Conservation (phyloP, 768 basidiomycete species). For the Tricholoma sp. region DNA sequence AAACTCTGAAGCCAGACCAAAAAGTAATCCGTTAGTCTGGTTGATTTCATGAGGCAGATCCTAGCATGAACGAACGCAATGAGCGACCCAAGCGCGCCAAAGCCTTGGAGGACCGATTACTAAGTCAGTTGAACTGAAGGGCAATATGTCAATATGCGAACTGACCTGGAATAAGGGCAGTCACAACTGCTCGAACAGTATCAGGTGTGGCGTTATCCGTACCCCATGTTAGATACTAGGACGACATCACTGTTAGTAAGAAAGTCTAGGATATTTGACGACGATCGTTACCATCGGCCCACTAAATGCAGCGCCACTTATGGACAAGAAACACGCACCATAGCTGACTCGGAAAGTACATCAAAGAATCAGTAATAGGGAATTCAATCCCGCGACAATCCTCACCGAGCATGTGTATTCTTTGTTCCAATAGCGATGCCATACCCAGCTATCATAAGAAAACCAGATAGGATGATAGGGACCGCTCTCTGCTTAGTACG, state of each 20-base stretch:
- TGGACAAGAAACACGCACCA: slow-evolving; percentile 40
- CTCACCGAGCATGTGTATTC: slow-evolving; percentile 32
- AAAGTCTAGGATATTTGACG: not conserved
- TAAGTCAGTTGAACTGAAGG: not conserved
- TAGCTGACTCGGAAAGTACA: slow-evolving; percentile 23
- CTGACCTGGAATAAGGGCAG: slow-evolving; percentile 37
- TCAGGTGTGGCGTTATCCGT: slow-evolving; percentile 47
- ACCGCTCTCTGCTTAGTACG: slow-evolving; percentile 30
- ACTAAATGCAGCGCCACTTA: slow-evolving; percentile 33
- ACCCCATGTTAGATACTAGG: slow-evolving; percentile 38
- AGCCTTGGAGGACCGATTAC: slow-evolving; percentile 15
- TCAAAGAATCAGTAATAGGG: slow-evolving; percentile 3
- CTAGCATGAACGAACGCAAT: slow-evolving; percentile 27
- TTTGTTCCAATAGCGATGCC: slow-evolving; percentile 37
- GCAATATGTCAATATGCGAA: not conserved
- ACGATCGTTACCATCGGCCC: slow-evolving; percentile 24
- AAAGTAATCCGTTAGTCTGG: too few relatives aligned
- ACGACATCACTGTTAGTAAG: not conserved
- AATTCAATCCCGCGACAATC: not conserved
- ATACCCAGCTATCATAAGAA: slow-evolving; percentile 39
- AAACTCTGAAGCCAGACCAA: slow-evolving; percentile 25
- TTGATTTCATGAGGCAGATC: not conserved
- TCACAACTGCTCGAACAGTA: slow-evolving; percentile 41
- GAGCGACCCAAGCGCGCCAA: slow-evolving; percentile 40
- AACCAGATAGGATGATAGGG: slow-evolving; percentile 28